Conservation (phyloP, 257 asterid genomes). For the Vinca minor region DNA sequence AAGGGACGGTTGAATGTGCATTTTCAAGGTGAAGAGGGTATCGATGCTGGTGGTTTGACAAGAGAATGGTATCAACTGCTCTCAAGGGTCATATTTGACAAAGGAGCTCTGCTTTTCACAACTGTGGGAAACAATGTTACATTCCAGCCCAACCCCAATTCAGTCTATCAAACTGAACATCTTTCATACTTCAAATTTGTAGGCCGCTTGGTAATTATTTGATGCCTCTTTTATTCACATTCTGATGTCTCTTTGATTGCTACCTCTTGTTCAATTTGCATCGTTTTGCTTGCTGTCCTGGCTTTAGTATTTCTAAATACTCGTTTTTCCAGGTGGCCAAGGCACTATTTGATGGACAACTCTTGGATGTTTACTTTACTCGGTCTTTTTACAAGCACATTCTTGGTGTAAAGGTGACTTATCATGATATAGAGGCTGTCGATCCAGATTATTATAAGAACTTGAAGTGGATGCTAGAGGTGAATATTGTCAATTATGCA, state of each 20-base stretch:
- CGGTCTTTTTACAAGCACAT: slow-evolving; percentile 98
- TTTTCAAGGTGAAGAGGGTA: slow-evolving; percentile 99
- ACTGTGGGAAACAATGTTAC: slow-evolving; percentile 97
- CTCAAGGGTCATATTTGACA: slow-evolving; percentile 95
- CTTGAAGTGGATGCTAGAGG: slow-evolving; percentile 99
- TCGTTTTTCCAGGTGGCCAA: slow-evolving; percentile 71
- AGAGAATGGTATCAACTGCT: slow-evolving; percentile 96
- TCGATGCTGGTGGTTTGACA: slow-evolving; percentile 98
- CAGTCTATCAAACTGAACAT: slow-evolving; percentile 94
- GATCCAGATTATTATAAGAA: slow-evolving; percentile 97
- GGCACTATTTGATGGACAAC: slow-evolving; percentile 92
- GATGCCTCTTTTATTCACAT: no score
- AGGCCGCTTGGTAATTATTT: slow-evolving; percentile 86
- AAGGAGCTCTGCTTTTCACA: slow-evolving; percentile 94
- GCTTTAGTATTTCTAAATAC: slow-evolving; percentile 9
- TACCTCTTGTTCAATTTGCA: neutral
- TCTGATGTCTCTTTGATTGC: slow-evolving; percentile 7
- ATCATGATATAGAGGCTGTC: slow-evolving; percentile 98
- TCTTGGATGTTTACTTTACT: slow-evolving; percentile 90
- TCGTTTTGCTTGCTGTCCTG: slow-evolving; percentile 8
- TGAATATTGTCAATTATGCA: slow-evolving; percentile 32
- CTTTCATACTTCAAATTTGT: slow-evolving; percentile 92
- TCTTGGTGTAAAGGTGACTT: slow-evolving; percentile 94
- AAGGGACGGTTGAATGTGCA: slow-evolving; percentile 95
- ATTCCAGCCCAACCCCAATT: slow-evolving; percentile 98